Base-by-base conservation (phyloP, 1,284 basidiomycete species). In the Microbotryomycetes sp. region DNA sequence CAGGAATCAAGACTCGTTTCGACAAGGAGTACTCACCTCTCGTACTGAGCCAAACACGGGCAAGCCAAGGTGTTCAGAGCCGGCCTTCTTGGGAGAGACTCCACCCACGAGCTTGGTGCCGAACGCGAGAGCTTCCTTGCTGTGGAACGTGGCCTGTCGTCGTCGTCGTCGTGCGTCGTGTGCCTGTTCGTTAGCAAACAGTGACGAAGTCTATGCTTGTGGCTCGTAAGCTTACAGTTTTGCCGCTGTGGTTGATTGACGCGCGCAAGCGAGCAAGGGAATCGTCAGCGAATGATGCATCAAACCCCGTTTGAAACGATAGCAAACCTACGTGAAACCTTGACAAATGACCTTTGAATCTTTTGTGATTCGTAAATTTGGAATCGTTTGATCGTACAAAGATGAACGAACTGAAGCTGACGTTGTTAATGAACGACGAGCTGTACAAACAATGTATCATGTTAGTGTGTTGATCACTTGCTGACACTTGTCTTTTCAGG, bases 31-130 rank as follows among this genome's bases (percentile, higher is more conserved):
- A 66, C 74, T 64, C 36, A 89, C 92, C 81, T 98, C 96, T 72
- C 82, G 83, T 60, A 99, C 96, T 50, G 84, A 85, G 49, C 90
- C 94, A 74, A 92, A 99, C 49, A 99, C 87, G 60, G 96, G 96
- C 48, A 97, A 82, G 49, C 93, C 94, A 65, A 98, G 83, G 79
- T 99, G 96, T 16, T 84, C 89, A 78, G 89, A 86, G 36, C 96
- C 96, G 57, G 93, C 96, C 79, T 97, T 98, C 81, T 90, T 96
- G 56, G 94, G 96, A 45, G 91, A 93, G 59, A 96, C 92, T 74
- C 96, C 96, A 63, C 94, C 96, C 64, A 99, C 91, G 85, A 98
- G 92, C 64, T 88, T 89, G 63, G 96, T 98, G 32, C 93, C 93
- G 76, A 92, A 98, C 55, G 85, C 89, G 68, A 98, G 79, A 53